Base-by-base conservation (phyloP, 805 yeast species). In the Priceomyces carsonii region DNA sequence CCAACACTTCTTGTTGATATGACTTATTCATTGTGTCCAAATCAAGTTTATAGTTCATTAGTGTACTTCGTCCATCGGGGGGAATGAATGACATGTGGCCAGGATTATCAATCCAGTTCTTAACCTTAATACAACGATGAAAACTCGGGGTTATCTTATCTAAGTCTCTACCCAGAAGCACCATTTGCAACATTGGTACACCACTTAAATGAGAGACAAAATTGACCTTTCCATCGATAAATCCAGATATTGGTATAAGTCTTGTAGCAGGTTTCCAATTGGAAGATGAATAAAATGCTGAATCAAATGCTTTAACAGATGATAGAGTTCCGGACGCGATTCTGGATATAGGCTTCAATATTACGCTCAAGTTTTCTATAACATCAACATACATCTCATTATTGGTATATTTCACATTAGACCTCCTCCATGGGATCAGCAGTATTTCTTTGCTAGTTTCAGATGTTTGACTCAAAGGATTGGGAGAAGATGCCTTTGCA, bases 321-420 rank as follows among this genome's bases (percentile, higher is more conserved):
- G 36, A n/a, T 20, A 38, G 19, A 18, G 18, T 40, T 35, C 18
- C 31, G 18, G 26, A 28, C 26, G 23, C 39, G 26, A 12, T 39
- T 12, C 42, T 47, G 12, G 39, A 20, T 3, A 36, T 22, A 4
- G 75, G 60, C 16, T 69, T 65, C 15, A 80, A 57, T 0, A 83
- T 69, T 23, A 82, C 73, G 43, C 73, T 73, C 15, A 85, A 57
- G 1, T 71, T 64, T 56, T 91, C 99, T 2, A 71, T 69, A 5
- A 93, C 55, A 59, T 93, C 98, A 6, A 91, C 83, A 55, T 81
- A 88, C 59, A 91, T 70, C 59, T 91, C 98, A 57, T 91, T 88
- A 45, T 80, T 80, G 3, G 86, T 73, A 55, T 86, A 79, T 45
- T 73, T 75, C n/a, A 85, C 82, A 43, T 79, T 75, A 4, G 80